These are phyloP conservation scores for Prunus armeniaca DNA, from an alignment of 306 rosid species.

Conservation along the genomic window DNA sequence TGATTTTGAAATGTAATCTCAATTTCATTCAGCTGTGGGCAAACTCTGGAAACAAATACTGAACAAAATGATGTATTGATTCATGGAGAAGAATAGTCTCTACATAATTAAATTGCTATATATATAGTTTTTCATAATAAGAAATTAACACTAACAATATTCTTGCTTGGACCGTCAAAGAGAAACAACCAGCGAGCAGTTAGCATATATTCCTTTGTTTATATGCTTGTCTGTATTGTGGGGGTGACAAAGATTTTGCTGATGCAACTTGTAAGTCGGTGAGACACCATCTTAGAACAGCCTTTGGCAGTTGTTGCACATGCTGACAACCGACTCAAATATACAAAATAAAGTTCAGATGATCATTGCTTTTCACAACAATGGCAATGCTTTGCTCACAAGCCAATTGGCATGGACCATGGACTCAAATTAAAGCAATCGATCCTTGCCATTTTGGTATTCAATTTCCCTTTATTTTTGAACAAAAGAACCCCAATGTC, in stretches of 20 bases:
- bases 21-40: rapidly evolving
- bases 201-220: neutral
- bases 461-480: neutral
- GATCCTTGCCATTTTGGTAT: neutral
- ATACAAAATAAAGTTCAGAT: neutral
- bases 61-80: no score
- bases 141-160: no score
- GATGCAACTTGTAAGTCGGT: neutral
- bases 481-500: neutral
- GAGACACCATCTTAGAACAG: neutral
- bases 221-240: conserved; percentile 1
- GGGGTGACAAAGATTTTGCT: conserved; percentile 17
- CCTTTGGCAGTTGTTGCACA: neutral
- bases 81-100: no score
- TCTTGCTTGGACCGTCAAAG: neutral
- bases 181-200: neutral
- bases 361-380: neutral
- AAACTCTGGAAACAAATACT: no score
- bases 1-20: no score
- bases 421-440: neutral
- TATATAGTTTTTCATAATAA: no score
- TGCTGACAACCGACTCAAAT: neutral
- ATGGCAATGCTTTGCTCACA: neutral
- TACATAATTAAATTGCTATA: no score
- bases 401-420: neutral